These are phyloP conservation scores for Boechera divaricarpa DNA, from an alignment of 345 rosid genomes.

Conservation along the genomic window DNA sequence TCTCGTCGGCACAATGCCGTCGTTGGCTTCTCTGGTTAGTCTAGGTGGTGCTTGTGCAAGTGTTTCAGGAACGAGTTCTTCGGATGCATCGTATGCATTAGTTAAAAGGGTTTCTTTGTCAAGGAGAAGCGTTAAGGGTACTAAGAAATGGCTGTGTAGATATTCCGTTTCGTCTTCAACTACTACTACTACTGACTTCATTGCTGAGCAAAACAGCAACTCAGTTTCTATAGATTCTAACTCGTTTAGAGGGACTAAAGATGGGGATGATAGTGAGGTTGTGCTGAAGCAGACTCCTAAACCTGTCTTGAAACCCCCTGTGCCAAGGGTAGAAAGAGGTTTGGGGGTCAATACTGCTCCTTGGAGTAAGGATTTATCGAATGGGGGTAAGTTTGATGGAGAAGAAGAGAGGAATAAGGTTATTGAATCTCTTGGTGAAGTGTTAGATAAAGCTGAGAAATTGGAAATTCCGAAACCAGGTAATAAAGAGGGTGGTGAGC, in stretches of 20 bases:
- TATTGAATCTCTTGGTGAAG: conserved; percentile 86
- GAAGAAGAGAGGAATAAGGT: conserved; percentile 70
- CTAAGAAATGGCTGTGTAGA: conserved; percentile 77
- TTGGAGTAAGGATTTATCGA: conserved; percentile 44
- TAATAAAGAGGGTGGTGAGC: conserved; percentile 49
- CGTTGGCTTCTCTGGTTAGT: conserved; percentile 68
- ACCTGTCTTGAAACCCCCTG: conserved; percentile 67
- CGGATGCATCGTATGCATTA: conserved; percentile 59
- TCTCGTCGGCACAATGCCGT: conserved; percentile 81
- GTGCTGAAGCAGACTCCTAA: conserved; percentile 83
- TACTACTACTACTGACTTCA: conserved; percentile 59
- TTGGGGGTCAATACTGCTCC: conserved; percentile 48
- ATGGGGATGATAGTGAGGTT: conserved; percentile 55
- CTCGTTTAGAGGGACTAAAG: conserved; percentile 52
- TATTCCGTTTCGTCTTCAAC: conserved; percentile 65
- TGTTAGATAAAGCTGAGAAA: conserved; percentile 86
- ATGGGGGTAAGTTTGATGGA: conserved; percentile 46
- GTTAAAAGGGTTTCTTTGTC: conserved; percentile 68
- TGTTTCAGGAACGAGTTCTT: conserved; percentile 49
- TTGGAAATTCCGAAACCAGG: conserved; percentile 59
- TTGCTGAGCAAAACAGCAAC: conserved; percentile 63
- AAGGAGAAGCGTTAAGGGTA: conserved; percentile 50
- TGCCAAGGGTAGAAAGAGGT: conserved; percentile 44
- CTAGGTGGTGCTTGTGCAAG: conserved; percentile 56
- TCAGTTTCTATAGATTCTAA: conserved; percentile 50